Base-by-base conservation (phyloP, 2,329 filamentous ascomycete species). In the Nemania sp. region DNA sequence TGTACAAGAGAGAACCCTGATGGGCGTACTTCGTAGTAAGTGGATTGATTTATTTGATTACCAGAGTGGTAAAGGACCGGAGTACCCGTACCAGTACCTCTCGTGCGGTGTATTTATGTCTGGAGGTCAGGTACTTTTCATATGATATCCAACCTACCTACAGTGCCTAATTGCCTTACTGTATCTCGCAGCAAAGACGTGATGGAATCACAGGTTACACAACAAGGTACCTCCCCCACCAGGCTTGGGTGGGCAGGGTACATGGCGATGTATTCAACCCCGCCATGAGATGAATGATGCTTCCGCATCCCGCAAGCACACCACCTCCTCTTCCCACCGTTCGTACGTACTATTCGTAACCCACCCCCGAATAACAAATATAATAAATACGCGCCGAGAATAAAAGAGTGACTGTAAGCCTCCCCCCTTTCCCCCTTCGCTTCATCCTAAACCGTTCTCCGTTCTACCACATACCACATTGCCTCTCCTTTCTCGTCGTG, bases 351-450 rank as follows among this genome's bases (percentile, higher is more conserved):
- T n/a, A n/a, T n/a, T n/a, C n/a, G n/a, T n/a, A n/a, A n/a, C n/a
- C n/a, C n/a, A n/a, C 46, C 46, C 46, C 17, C 32, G 46, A 48
- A 48, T 48, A 48, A 18, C 29, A 48, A 34, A 34, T 47, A 47
- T 13, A n/a, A n/a, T n/a, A n/a, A n/a, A 20, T 21, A 21, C 10
- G 15, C 10, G 9, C 17, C 40, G 40, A 45, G 17, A n/a, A 17
- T 45, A 11, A 13, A 46, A 46, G 43, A 46, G 21, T 13, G 12
- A 3, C 20, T 25, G 12, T 7, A 46, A 46, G n/a, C 20, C n/a
- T n/a, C n/a, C n/a, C n/a, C n/a, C n/a, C n/a, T n/a, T n/a, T n/a
- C n/a, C n/a, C 18, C 17, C 17, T 20, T 46, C 12, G 9, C 20
- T 29, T 17, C 2, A 20, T 46, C 43, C 15, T 18, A 29, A n/a